Conservation (phyloP, 805 yeast species). For the Cyberlindnera mycetangii region DNA sequence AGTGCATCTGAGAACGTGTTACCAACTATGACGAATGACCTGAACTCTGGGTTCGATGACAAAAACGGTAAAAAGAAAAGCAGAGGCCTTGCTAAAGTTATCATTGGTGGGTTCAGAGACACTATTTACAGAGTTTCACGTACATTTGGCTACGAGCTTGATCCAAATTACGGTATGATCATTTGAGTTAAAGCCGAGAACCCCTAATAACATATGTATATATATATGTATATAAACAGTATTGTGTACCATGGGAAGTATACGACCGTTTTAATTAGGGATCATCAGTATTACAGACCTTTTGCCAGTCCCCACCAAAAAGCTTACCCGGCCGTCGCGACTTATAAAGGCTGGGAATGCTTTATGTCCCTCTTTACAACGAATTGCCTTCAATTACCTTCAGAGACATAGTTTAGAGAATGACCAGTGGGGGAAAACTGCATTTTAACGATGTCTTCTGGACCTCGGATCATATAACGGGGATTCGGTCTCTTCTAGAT, state of each 20-base stretch:
- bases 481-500: constrained; percentile 25
- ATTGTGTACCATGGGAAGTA: too few relatives aligned
- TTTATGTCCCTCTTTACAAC: background rate
- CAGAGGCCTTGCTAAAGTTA: constrained; percentile 68
- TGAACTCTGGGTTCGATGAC: constrained; percentile 27
- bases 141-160: constrained; percentile 63
- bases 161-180: constrained; percentile 51
- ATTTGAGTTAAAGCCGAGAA: constrained; percentile 31
- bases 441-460: constrained; percentile 25
- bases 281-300: too few relatives aligned
- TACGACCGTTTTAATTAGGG: too few relatives aligned
- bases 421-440: background rate
- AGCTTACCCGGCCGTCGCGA: background rate
- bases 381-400: too few relatives aligned
- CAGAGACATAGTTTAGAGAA: too few relatives aligned
- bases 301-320: too few relatives aligned
- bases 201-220: background rate
- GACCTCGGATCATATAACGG: constrained; percentile 32
- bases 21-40: constrained; percentile 46
- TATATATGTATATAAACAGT: too few relatives aligned
- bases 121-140: constrained; percentile 44
- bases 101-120: constrained; percentile 52
- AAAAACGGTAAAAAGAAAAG: constrained; percentile 37
- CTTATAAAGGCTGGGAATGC: background rate
- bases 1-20: constrained; percentile 89